Base-by-base conservation (phyloP, 2,329 filamentous ascomycete species). In the Penicillium sp. region DNA sequence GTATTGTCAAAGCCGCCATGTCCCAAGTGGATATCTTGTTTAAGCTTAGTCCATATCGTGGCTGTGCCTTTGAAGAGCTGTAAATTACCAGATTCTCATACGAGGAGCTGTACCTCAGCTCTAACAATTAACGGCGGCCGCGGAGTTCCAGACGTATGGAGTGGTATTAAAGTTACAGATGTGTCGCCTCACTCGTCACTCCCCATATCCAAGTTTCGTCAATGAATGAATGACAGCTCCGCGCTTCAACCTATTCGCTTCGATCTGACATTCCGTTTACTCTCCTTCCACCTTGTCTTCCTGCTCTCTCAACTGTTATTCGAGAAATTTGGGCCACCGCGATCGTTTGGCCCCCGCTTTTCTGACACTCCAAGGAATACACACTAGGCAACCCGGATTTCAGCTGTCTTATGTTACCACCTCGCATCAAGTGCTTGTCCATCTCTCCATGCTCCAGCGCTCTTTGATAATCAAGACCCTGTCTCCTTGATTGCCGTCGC, bases 401-500 rank as follows among this genome's bases (percentile, higher is more conserved):
- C 46, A 45, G 47, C 35, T 23, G 31, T 41, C 51, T 53, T 30
- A 56, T 54, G 29, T 31, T 57, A 29, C 58, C 46, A 35, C 48
- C 21, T 61, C 29, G 9, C 58, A 50, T 46, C 61, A 51, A 52
- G 38, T 45, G 50, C 54, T 47, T 41, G 35, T 41, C 53, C 51
- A 13, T 41, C 45, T 47, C 38, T 54, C 52, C 62, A 64, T 64
- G 62, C 38, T 48, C 52, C 50, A 55, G 13, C 50, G 38, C 55
- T 46, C 58, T 30, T 19, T 29, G 57, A 57, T 58, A 57, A 58
- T 53, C 47, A 57, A 54, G 19, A 4, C 46, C 38, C 49, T 35
- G 53, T 53, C 58, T 61, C 58, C 52, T 29, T 48, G 47, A 61
- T 55, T 45, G 54, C 56, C 48, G 26, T 19, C 47, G 5, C 19